Conservation (phyloP, 192 early-diverging fungal genomes). For the Podila minutissima region DNA sequence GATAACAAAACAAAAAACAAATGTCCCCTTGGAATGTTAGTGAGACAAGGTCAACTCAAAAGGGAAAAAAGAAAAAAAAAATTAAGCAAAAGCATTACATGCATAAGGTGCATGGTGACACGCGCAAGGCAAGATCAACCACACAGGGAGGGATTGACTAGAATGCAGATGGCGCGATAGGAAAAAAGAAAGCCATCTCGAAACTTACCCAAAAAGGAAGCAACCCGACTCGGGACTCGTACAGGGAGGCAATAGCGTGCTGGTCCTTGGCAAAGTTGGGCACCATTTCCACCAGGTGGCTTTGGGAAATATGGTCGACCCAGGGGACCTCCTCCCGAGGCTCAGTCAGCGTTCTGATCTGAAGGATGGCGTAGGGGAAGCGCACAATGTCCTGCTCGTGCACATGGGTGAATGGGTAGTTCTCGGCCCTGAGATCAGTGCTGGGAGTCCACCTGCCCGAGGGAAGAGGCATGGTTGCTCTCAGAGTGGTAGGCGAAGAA, state of each 20-base stretch:
- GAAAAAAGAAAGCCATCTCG: neutral
- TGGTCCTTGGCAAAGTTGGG: conserved; percentile 61
- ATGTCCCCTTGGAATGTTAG: no score
- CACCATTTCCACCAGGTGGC: conserved; percentile 68
- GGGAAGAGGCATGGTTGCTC: neutral
- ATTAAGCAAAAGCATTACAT: neutral
- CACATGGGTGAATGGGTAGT: conserved; percentile 51
- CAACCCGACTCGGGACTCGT: conserved; percentile 53
- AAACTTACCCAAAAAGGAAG: conserved; percentile 59
- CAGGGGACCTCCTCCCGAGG: conserved; percentile 76
- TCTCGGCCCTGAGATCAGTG: conserved; percentile 66
- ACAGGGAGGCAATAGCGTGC: conserved; percentile 57
- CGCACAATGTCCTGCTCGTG: conserved; percentile 39
- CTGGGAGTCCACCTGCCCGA: conserved; percentile 27
- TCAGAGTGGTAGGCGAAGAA: neutral
- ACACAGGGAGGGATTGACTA: no score
- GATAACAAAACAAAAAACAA: conserved; percentile 7
- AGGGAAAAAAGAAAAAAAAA: neutral
- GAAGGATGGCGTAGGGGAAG: conserved; percentile 46
- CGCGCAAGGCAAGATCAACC: no score
- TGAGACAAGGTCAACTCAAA: neutral
- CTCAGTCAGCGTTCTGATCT: conserved; percentile 42
- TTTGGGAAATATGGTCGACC: conserved; percentile 76
- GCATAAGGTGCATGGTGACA: no score
- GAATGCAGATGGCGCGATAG: no score